Evolutionary conservation across 192 early-diverging fungal genomes (phyloP), one percentile per base, ranked within the genome.

Genomic region (Backusella westeae): DNA sequence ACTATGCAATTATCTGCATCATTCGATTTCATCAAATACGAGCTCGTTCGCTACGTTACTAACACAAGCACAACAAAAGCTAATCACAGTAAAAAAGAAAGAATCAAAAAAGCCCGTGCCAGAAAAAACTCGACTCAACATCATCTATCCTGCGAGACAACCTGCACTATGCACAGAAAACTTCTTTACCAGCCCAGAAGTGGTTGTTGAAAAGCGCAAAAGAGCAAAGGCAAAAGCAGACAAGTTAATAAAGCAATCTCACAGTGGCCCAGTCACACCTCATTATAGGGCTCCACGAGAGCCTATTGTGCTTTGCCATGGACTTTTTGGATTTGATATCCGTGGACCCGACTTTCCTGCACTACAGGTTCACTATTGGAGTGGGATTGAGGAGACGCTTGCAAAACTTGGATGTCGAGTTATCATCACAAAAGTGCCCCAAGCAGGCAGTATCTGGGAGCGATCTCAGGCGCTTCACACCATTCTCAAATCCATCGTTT

Each of bases 251-350:
- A 21, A 38, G 7, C 52, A 76, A 68, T 70, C 44, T 49, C 34
- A 32, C 26, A 10, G 26, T 0, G 49, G 39, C 6, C 91, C 89
- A 9, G 76, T 94, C 1, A 84, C 78, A 44, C 84, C 93, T 6
- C 80, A 81, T 12, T 95, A 95, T 80, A 79, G 84, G 69, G 91
- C 94, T 8, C 94, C 94, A 1, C 81, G 90, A 9, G 83, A 93
- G 53, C 92, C 95, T 6, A 88, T 98, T 41, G 94, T 98, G 1
- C 87, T 98, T 6, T 96, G 95, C 77, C 96, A 98, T 78, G 96
- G 92, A 8, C 86, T 98, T 35, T 98, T 95, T 84, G 97, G 97
- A 1, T 98, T 95, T 77, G 96, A 98, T 83, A 89, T 90, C 41
- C 85, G 88, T 81, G 95, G 96, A 1, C 94, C 94, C 0, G 82